Conservation (phyloP, 768 basidiomycete species). For the Panellus pusillus region DNA sequence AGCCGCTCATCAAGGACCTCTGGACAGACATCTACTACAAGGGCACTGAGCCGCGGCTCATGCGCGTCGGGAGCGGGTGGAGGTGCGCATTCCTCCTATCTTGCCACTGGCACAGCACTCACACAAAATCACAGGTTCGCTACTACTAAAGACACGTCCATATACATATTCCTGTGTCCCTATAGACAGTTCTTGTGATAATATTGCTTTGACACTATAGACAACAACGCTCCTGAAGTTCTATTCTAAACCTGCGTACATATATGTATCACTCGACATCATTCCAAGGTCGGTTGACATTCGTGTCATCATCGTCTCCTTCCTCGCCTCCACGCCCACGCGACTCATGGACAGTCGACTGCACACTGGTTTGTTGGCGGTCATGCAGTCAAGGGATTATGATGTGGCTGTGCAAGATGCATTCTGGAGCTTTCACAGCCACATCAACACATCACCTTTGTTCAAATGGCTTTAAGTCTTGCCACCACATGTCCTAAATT, state of each 20-base stretch:
- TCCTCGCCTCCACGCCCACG: constrained; percentile 8
- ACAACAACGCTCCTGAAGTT: no score
- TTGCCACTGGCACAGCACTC: background rate
- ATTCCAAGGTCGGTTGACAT: constrained; percentile 18
- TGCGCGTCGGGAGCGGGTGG: constrained; percentile 92
- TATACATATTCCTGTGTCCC: constrained; percentile 2
- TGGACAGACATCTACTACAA: constrained; percentile 90
- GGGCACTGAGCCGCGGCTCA: constrained; percentile 79
- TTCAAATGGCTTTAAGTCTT: no score
- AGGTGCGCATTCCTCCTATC: constrained; percentile 38
- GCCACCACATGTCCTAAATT: no score
- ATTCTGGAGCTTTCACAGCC: no score
- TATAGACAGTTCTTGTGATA: constrained; percentile 9
- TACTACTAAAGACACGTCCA: constrained; percentile 19
- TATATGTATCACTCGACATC: constrained; percentile 10
- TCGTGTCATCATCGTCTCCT: constrained; percentile 8
- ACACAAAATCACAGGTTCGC: constrained; percentile 12
- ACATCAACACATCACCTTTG: no score
- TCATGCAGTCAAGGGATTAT: no score
- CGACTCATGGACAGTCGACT: no score
- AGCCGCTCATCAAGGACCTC: constrained; percentile 68
- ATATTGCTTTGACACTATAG: constrained; percentile 2
- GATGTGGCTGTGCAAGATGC: no score
- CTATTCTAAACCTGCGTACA: no score
- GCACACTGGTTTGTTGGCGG: no score